Base-by-base conservation (phyloP, 257 asterid species). In the Fraxinus anomala region DNA sequence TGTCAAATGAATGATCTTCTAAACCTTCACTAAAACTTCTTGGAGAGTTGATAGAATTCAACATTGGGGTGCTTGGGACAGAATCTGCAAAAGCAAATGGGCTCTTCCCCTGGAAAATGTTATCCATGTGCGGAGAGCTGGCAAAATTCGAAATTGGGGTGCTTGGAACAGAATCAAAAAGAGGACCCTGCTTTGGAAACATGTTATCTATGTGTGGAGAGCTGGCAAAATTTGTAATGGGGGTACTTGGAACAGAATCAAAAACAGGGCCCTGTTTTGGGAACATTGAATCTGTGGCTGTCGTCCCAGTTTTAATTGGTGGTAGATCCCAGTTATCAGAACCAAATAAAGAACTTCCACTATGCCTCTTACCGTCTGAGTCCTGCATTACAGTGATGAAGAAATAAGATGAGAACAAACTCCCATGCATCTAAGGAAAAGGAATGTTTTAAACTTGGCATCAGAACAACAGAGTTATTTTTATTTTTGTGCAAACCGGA, bases 31-130 rank as follows among this genome's bases (percentile, higher is more conserved):
- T 75, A 47, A 80, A 84, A 69, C 85, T 86, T 80, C 79, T 79
- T 2, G 97, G 96, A n/a, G 97, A 88, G 80, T 80, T 87, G 83
- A 77, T 86, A 36, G 90, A 93, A 71, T 82, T 88, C 83, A 84
- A 87, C 93, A 92, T 83, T 17, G 98, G 98, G 33, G 98, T 91
- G 85, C 97, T 85, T 6, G 98, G 98, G 51, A 88, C 91, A 33
- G 98, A 94, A 82, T 92, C 97, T 8, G 89, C 91, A 71, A 92
- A 89, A 39, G 87, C 87, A 81, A 81, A 88, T 5, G 88, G 88
- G 69, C 92, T 84, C 68, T 79, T 86, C 80, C 87, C 86, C 69
- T 75, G 82, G 69, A 90, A 88, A 72, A 86, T 75, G 84, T 80
- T 88, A 23, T 89, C 93, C 36, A 83, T 70, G 14, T 80, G 80